Percentiles rank a stretch among this genome's conserved stretches.
Evolutionary conservation across 2,329 filamentous ascomycete genomes (phyloP).

Genomic region (Lachnellula hyalina): DNA sequence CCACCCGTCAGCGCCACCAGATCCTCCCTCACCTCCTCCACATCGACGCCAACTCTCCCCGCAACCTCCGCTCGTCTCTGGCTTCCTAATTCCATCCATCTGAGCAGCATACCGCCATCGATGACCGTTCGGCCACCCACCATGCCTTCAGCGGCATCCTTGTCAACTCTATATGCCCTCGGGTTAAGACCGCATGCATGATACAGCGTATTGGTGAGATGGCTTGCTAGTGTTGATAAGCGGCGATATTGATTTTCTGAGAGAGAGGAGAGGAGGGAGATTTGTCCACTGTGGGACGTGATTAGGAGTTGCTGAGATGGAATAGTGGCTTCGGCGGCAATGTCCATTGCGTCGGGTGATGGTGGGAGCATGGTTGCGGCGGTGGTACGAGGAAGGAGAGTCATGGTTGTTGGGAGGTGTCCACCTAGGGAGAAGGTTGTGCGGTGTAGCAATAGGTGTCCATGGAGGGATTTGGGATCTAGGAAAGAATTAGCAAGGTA

Average conservation of each 20-base stretch:
- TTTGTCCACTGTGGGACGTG: conserved; percentile 67
- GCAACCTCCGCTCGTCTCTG: conserved; percentile 68
- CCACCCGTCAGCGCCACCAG: conserved; percentile 59
- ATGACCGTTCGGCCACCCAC: conserved; percentile 47
- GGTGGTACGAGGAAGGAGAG: conserved; percentile 66
- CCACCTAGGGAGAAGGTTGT: conserved; percentile 82
- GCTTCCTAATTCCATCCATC: conserved; percentile 72
- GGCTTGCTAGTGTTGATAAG: conserved; percentile 73
- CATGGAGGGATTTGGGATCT: conserved; percentile 92
- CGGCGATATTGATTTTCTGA: conserved; percentile 78
- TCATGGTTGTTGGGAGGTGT: conserved; percentile 69
- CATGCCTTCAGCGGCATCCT: conserved; percentile 39
- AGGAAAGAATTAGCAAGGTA: conserved; percentile 4
- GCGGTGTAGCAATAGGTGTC: conserved; percentile 78
- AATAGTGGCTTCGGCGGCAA: conserved; percentile 28
- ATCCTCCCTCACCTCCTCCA: conserved; percentile 65
- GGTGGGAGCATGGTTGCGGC: conserved; percentile 42
- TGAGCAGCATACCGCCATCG: conserved; percentile 68
- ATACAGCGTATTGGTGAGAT: conserved; percentile 70
- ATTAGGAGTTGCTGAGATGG: conserved; percentile 54
- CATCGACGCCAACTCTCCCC: conserved; percentile 63
- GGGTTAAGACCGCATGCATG: conserved; percentile 79
- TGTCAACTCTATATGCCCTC: conserved; percentile 66
- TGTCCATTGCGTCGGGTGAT: conserved; percentile 32
- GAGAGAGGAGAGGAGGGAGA: conserved; percentile 73